These are phyloP conservation scores for Haberlea rhodopensis DNA, from an alignment of 257 asterid species.

Conservation along the genomic window DNA sequence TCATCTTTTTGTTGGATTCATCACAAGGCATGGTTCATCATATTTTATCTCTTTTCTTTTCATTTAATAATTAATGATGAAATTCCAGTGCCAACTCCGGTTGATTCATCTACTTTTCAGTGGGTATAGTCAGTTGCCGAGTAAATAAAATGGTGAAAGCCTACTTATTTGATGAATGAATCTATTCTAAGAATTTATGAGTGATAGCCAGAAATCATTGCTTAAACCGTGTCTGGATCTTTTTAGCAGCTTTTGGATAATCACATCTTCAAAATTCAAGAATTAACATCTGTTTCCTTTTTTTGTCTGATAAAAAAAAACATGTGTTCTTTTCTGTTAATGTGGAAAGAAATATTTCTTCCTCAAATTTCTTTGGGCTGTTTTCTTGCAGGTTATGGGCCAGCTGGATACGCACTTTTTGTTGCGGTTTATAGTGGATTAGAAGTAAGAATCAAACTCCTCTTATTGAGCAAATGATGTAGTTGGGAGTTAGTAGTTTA, in stretches of 20 bases:
- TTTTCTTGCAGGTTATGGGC: constrained; percentile 70
- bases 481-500: constrained; percentile 9
- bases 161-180: constrained; percentile 1
- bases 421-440: constrained; percentile 88
- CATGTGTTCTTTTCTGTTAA: no score
- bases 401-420: constrained; percentile 93
- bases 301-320: no score
- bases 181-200: constrained; percentile 17
- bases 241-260: constrained; percentile 11
- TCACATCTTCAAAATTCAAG: constrained; percentile 10
- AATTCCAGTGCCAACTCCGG: constrained; percentile 1
- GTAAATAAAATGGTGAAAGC: constrained; percentile 8
- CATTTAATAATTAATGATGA: neutral
- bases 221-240: constrained; percentile 11
- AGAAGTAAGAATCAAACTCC: constrained; percentile 60
- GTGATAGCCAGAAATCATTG: neutral
- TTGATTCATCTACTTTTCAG: constrained; percentile 9
- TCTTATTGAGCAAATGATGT: constrained; percentile 22
- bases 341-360: constrained; percentile 4
- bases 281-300: constrained; percentile 5
- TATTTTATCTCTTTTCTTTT: neutral
- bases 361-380: constrained; percentile 18
- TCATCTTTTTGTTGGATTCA: neutral
- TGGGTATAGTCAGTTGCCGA: constrained; percentile 7
- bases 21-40: neutral